Evolutionary conservation across 2,329 filamentous ascomycete species (phyloP).

Genomic region (Cytospora schulzeri): DNA sequence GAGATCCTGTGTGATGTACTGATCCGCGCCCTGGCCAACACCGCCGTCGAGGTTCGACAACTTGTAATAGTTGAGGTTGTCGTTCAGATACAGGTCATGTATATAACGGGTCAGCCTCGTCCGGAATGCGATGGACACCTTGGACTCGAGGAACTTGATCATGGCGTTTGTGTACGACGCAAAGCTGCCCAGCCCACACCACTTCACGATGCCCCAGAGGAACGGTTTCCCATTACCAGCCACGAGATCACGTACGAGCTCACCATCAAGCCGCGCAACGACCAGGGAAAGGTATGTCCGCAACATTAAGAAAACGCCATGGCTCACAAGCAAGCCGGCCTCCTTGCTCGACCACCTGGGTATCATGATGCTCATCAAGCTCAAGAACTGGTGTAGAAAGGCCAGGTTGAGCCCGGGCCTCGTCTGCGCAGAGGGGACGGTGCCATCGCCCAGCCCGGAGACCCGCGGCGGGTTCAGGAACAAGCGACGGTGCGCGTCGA

Average conservation of each 20-base stretch:
- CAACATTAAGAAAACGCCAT: slow-evolving; percentile 86
- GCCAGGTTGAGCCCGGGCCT: slow-evolving; percentile 94
- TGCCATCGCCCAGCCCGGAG: slow-evolving; percentile 72
- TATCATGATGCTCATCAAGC: slow-evolving; percentile 96
- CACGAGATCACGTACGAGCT: slow-evolving; percentile 95
- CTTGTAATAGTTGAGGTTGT: slow-evolving; percentile 96
- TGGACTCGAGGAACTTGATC: slow-evolving; percentile 98
- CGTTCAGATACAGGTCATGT: slow-evolving; percentile 93
- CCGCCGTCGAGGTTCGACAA: slow-evolving; percentile 90
- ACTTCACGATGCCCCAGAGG: slow-evolving; percentile 86
- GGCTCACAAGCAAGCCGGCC: slow-evolving; percentile 84
- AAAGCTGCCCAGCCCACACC: slow-evolving; percentile 90
- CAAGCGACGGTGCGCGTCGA: slow-evolving; percentile 90
- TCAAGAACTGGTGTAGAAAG: slow-evolving; percentile 95
- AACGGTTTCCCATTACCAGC: slow-evolving; percentile 89
- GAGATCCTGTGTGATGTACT: slow-evolving; percentile 96
- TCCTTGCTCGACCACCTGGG: slow-evolving; percentile 95
- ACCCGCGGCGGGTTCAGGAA: slow-evolving; percentile 90
- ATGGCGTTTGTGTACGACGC: slow-evolving; percentile 98
- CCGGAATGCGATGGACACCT: slow-evolving; percentile 96
- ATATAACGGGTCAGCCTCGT: slow-evolving; percentile 95
- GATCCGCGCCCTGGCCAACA: slow-evolving; percentile 87
- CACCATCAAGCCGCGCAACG: slow-evolving; percentile 89
- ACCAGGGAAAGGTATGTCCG: slow-evolving; percentile 92
- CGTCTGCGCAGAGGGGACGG: slow-evolving; percentile 83